Percentiles rank a stretch among this genome's conserved stretches.
Conservation (phyloP, 202 grass and related monocot genomes). For the Digitaria exilis region DNA sequence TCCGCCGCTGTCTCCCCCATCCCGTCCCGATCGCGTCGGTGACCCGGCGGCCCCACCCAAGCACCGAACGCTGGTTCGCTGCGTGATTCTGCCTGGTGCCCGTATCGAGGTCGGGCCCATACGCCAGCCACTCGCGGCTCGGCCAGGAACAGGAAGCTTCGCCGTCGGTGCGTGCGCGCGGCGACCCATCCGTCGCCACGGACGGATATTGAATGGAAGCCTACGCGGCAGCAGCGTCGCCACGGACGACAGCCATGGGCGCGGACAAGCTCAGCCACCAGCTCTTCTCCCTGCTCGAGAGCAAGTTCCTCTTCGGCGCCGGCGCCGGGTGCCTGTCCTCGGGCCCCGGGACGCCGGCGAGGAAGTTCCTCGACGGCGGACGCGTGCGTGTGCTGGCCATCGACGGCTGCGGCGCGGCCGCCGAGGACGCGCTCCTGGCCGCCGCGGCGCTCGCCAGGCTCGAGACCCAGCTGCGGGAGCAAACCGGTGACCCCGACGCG, state of each 20-base stretch:
- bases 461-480: conserved; percentile 46
- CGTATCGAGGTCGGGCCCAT: not conserved
- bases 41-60: not conserved
- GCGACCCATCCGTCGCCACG: conserved; percentile 19
- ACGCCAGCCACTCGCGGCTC: not conserved
- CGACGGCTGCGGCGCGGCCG: conserved; percentile 54
- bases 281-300: conserved; percentile 80
- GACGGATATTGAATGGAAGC: conserved; percentile 42
- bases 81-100: not conserved
- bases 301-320: conserved; percentile 54
- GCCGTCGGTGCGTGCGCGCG: not conserved
- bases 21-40: not conserved
- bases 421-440: conserved; percentile 51
- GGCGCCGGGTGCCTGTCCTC: conserved; percentile 12
- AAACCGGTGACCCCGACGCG: conserved; percentile 33
- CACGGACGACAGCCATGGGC: conserved; percentile 29
- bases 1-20: not conserved
- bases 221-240: conserved; percentile 43
- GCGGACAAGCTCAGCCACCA: conserved; percentile 68
- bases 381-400: conserved; percentile 68
- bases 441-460: conserved; percentile 58
- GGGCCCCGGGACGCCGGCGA: conserved; percentile 24
- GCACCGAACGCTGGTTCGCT: not conserved
- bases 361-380: conserved; percentile 25
- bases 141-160: conserved; percentile 24